Evolutionary conservation across 164 flowering plant species (phyloP), one percentile per base, ranked within the genome.

Genomic region (Umbellularia californica): DNA sequence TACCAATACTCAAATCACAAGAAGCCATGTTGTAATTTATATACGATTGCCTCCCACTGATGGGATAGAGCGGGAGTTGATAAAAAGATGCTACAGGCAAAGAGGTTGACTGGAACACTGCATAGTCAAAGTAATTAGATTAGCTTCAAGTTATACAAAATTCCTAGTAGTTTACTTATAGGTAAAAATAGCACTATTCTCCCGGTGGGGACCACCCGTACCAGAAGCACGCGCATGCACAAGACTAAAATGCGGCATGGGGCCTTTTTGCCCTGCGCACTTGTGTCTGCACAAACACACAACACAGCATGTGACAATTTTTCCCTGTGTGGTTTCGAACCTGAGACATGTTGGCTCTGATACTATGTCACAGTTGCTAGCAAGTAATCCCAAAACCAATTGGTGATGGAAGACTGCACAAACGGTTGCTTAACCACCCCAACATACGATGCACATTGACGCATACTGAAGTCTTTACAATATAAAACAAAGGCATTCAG

Each of bases 81-180:
- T 72, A 68, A 30, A 78, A 33, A 52, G 79, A 72, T 76, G 65
- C 77, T 33, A 74, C 52, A 65, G 83, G 76, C 27, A 73, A 58
- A 69, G 72, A 75, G 65, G 73, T 62, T 58, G 70, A 4, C 27
- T 58, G 79, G 24, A 75, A 60, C 67, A 76, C 83, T 81, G 76
- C 72, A 75, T 67, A 17, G 41, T 70, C 24, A 52, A 30, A 80
- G 19, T 22, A 76, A 23, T 30, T 15, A 52, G 22, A 62, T 41
- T 23, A 17, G 50, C n/a, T 30, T 66, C 35, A 9, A 66, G 19
- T 66, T 28, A 30, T 28, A 30, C 17, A 35, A 24, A 35, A 27
- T 27, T 66, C 5, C n/a, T 66, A 1, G 15, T 3, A 27, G 19
- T 66, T 51, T 35, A 79, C 3, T 25, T 10, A 25, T 14, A 62